These are phyloP conservation scores for Leccinum disarticulatum DNA, from an alignment of 768 basidiomycete species.

Conservation along the genomic window DNA sequence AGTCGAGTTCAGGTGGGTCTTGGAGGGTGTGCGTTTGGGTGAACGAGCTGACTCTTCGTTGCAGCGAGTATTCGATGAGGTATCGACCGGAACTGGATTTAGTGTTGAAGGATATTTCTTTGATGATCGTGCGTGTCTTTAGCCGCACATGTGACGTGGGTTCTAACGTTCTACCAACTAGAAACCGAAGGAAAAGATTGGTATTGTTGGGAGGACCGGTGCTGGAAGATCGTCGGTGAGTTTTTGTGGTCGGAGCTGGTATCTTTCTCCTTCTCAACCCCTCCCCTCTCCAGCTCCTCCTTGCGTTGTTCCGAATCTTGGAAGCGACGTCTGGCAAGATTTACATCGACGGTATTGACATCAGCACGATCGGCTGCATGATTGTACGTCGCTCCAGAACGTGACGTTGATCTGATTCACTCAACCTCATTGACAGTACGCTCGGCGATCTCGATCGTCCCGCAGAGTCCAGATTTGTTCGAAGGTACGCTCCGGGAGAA, in stretches of 20 bases:
- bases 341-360: slow-evolving; percentile 72
- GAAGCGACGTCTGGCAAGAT: slow-evolving; percentile 70
- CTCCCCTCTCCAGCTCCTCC: slow-evolving; percentile 43
- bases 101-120: slow-evolving; percentile 71
- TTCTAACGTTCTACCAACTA: slow-evolving; percentile 29
- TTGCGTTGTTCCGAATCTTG: slow-evolving; percentile 77
- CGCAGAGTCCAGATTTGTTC: slow-evolving; percentile 72
- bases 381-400: slow-evolving; percentile 28
- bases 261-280: not conserved
- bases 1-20: slow-evolving; percentile 68
- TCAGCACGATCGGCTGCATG: slow-evolving; percentile 75
- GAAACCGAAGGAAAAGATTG: slow-evolving; percentile 82
- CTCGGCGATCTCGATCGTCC: slow-evolving; percentile 81
- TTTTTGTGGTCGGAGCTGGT: not conserved
- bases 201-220: slow-evolving; percentile 86
- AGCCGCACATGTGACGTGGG: not conserved
- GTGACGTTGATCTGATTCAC: not conserved
- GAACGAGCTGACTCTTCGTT: not conserved
- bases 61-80: slow-evolving; percentile 66
- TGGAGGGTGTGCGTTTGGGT: not conserved
- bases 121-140: slow-evolving; percentile 56
- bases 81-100: slow-evolving; percentile 82
- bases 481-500: slow-evolving; percentile 81
- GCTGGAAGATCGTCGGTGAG: slow-evolving; percentile 74
- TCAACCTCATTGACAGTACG: slow-evolving; percentile 43